A percentile compares a stretch with the other conserved stretches of the same genome.
Evolutionary conservation across 768 basidiomycete genomes (phyloP).

Genomic region (Fibroporia radiculosa): DNA sequence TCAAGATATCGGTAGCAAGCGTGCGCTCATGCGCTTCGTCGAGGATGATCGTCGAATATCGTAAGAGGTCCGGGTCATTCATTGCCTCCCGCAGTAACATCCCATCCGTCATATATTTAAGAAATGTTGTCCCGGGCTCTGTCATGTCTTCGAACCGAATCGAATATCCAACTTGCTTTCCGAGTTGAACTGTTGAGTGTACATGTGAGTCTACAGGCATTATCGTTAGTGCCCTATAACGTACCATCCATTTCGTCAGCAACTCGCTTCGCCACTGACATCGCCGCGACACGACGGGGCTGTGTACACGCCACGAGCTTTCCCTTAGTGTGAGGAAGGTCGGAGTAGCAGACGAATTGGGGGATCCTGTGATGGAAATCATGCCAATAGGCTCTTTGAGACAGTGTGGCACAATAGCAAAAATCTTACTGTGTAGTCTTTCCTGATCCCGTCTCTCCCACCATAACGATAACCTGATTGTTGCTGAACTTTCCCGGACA

Average conservation of each 20-base stretch:
- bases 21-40: slow-evolving; percentile 99
- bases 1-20: slow-evolving; percentile 94
- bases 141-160: slow-evolving; percentile 99
- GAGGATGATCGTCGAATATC: slow-evolving; percentile 96
- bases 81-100: slow-evolving; percentile 98
- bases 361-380: slow-evolving; percentile 60
- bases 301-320: slow-evolving; percentile 97
- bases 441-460: slow-evolving; percentile 92
- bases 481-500: slow-evolving; percentile 46
- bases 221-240: slow-evolving; percentile 20
- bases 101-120: slow-evolving; percentile 99
- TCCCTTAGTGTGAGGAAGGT: slow-evolving; percentile 82
- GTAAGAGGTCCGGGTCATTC: slow-evolving; percentile 83
- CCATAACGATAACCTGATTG: slow-evolving; percentile 85
- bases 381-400: background rate
- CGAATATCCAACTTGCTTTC: slow-evolving; percentile 93
- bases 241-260: slow-evolving; percentile 98
- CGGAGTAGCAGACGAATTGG: slow-evolving; percentile 91
- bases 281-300: slow-evolving; percentile 92
- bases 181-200: slow-evolving; percentile 67
- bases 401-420: background rate
- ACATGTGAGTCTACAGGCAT: background rate
- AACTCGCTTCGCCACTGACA: slow-evolving; percentile 97
- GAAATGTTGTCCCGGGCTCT: slow-evolving; percentile 80
- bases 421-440: slow-evolving; percentile 85